phyloP scores from a whole-genome alignment of 2,329 filamentous ascomycete genomes.

The Aureobasidium sp. region DNA sequence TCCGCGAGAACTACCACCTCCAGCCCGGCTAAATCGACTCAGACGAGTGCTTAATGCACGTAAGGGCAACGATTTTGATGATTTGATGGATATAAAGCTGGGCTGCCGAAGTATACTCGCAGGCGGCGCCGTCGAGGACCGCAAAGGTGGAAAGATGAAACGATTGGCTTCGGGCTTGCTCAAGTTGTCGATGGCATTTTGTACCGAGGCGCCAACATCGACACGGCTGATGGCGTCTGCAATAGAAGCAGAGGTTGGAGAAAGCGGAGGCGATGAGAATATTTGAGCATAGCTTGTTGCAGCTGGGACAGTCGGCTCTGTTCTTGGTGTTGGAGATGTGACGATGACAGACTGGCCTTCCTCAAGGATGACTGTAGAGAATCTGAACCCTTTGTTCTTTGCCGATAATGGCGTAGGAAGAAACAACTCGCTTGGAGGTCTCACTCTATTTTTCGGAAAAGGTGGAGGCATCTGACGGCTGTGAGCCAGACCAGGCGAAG shows the following conservation, averaged over 20 bases:
- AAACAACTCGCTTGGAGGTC: conserved; percentile 12
- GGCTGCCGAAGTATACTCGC: background rate
- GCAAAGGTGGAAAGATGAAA: conserved; percentile 7
- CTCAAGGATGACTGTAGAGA: background rate
- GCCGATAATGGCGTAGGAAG: conserved; percentile 2
- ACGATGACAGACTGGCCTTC: background rate
- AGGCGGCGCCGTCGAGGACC: conserved; percentile 10
- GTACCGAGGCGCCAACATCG: conserved; percentile 1
- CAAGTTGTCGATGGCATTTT: conserved; percentile 4
- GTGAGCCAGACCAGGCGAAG: conserved; percentile 2
- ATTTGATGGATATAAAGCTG: conserved; percentile 7
- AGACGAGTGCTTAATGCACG: background rate
- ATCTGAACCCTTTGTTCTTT: background rate
- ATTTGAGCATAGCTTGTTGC: background rate
- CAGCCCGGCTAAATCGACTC: background rate
- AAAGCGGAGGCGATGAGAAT: background rate
- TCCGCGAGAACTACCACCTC: conserved; percentile 2
- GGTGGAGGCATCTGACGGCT: background rate
- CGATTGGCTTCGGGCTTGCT: conserved; percentile 7
- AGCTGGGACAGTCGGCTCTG: background rate
- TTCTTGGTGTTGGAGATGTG: background rate
- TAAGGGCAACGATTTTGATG: background rate
- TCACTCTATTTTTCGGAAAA: background rate
- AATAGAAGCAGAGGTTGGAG: background rate
- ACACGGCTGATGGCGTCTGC: conserved; percentile 2